These are phyloP conservation scores for Lichtheimia ramosa DNA, from an alignment of 371 early-diverging fungal genomes.

Conservation along the genomic window DNA sequence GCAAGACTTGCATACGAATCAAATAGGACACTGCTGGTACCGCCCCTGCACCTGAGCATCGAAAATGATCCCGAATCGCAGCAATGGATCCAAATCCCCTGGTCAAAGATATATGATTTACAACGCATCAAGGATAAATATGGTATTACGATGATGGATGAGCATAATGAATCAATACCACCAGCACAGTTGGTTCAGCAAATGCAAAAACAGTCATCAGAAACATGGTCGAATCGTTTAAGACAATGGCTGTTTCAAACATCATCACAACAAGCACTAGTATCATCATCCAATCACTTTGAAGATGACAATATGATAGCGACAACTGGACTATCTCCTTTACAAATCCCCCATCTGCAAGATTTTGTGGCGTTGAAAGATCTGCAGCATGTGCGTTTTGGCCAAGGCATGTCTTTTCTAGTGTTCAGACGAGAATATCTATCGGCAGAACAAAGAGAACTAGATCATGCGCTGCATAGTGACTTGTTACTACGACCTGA, in stretches of 20 bases:
- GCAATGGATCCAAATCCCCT: constrained; percentile 12
- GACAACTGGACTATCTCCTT: neutral
- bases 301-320: neutral
- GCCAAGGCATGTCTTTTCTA: neutral
- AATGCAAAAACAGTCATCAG: neutral
- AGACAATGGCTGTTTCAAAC: neutral
- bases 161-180: neutral
- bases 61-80: constrained; percentile 7
- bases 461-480: constrained; percentile 3
- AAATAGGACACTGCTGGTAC: constrained; percentile 28
- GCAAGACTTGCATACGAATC: constrained; percentile 31
- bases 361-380: neutral
- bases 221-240: constrained; percentile 1
- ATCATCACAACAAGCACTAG: neutral
- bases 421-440: neutral
- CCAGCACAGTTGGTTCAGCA: neutral
- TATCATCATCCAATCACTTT: neutral
- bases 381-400: too few relatives aligned
- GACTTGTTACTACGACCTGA: constrained; percentile 10
- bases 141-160: constrained; percentile 13
- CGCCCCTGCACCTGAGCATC: constrained; percentile 19
- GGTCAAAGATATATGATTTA: constrained; percentile 17
- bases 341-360: neutral
- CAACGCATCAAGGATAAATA: constrained; percentile 1
- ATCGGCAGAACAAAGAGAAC: neutral